Percentiles rank a stretch among this genome's conserved stretches.
These are phyloP conservation scores for Chytriomyces confervae DNA, from an alignment of 192 early-diverging fungal species.

Conservation along the genomic window DNA sequence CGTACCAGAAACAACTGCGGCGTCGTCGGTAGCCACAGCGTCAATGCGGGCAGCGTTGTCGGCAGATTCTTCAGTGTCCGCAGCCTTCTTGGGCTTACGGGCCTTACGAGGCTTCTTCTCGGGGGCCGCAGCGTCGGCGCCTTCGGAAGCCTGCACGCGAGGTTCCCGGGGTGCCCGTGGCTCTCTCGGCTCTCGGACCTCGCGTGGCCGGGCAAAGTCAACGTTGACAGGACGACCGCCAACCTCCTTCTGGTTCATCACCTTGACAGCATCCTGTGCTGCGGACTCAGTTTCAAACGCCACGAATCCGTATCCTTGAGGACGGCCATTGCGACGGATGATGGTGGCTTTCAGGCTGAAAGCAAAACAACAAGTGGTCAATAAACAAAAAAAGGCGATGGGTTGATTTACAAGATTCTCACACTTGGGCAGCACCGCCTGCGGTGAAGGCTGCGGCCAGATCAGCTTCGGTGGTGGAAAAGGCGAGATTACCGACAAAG, in stretches of 20 bases:
- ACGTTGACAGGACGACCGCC: slow-evolving; percentile 85
- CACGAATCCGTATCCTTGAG: slow-evolving; percentile 95
- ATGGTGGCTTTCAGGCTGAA: slow-evolving; percentile 74
- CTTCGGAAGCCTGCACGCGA: neutral
- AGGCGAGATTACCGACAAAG: slow-evolving; percentile 95
- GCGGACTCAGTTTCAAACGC: slow-evolving; percentile 74
- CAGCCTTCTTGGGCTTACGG: slow-evolving; percentile 20
- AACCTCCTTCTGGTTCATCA: slow-evolving; percentile 67
- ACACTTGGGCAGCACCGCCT: slow-evolving; percentile 78
- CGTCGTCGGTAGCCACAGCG: slow-evolving; percentile 7
- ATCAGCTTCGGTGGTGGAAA: slow-evolving; percentile 81
- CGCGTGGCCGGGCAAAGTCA: slow-evolving; percentile 79
- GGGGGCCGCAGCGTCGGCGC: neutral
- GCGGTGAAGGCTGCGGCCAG: slow-evolving; percentile 77
- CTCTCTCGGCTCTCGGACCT: slow-evolving; percentile 34
- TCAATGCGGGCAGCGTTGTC: slow-evolving; percentile 4
- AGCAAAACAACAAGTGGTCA: neutral
- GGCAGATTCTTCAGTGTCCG: neutral
- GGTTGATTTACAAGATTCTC: neutral
- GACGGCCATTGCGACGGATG: slow-evolving; percentile 79
- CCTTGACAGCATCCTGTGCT: slow-evolving; percentile 72
- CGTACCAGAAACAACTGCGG: neutral
- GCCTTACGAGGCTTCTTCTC: slow-evolving; percentile 15
- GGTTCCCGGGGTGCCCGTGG: slow-evolving; percentile 31
- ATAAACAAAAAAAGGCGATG: neutral